phyloP scores from a whole-genome alignment of 129 eudicot species.

The Calendula officinalis region DNA sequence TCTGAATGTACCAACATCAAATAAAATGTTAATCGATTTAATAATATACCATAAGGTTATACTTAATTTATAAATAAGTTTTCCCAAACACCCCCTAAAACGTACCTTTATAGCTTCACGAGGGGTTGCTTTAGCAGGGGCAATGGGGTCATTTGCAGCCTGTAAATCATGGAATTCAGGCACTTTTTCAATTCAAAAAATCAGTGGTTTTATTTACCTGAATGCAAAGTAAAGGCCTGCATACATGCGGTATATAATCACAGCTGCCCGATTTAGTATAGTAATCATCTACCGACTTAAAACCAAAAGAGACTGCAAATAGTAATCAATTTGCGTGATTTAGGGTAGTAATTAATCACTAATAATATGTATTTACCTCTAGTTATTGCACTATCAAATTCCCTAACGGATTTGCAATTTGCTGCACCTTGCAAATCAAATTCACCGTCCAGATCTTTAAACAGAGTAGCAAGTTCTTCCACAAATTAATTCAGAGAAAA shows the following conservation, averaged over 20 bases:
- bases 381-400: slow-evolving; percentile 86
- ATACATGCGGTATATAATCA: slow-evolving; percentile 57
- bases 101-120: slow-evolving; percentile 67
- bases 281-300: slow-evolving; percentile 93
- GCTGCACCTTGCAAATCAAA: slow-evolving; percentile 76
- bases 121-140: slow-evolving; percentile 92
- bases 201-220: slow-evolving; percentile 46
- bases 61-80: too few relatives aligned
- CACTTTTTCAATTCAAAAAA: neutral
- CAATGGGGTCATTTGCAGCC: slow-evolving; percentile 98
- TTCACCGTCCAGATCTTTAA: slow-evolving; percentile 81
- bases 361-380: slow-evolving; percentile 52
- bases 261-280: slow-evolving; percentile 83
- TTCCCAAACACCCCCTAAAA: neutral
- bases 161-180: slow-evolving; percentile 33
- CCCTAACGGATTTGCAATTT: slow-evolving; percentile 70
- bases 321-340: neutral
- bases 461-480: slow-evolving; percentile 43
- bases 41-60: too few relatives aligned
- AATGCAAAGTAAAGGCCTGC: slow-evolving; percentile 83
- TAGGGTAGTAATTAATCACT: neutral
- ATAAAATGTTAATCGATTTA: slow-evolving; percentile 7
- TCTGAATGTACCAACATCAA: slow-evolving; percentile 42
- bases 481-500: neutral
- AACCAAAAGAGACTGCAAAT: slow-evolving; percentile 85